phyloP scores from a whole-genome alignment of 495 filamentous ascomycete species.

The Thermochaetoides thermophila region DNA sequence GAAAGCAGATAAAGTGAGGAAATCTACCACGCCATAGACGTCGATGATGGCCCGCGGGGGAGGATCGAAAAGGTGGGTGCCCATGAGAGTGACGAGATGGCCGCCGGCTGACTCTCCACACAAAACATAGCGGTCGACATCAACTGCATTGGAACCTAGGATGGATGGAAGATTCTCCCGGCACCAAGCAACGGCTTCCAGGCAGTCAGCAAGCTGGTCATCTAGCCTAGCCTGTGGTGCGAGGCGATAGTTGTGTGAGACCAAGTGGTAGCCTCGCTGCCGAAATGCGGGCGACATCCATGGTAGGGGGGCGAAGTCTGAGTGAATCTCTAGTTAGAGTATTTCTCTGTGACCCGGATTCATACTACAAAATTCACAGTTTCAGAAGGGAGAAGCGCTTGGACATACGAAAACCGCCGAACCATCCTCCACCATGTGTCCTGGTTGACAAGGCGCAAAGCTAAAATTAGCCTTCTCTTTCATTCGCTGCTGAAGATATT shows the following conservation, averaged over 20 bases:
- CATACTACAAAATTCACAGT: neutral
- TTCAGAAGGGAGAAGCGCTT: neutral
- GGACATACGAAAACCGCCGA: conserved; percentile 12
- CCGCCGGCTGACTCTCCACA: conserved; percentile 18
- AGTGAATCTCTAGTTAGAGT: too few species aligned
- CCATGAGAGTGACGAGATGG: conserved; percentile 13
- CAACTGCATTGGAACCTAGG: conserved; percentile 11
- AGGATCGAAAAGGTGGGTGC: conserved; percentile 1
- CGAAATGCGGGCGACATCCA: conserved; percentile 15
- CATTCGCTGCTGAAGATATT: too few species aligned
- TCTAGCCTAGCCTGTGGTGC: conserved; percentile 13
- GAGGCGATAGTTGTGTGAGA: conserved; percentile 20
- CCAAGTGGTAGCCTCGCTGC: conserved; percentile 14
- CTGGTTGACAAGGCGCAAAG: too few species aligned
- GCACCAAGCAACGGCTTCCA: conserved; percentile 12
- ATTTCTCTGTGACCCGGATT: neutral
- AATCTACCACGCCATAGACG: conserved; percentile 14
- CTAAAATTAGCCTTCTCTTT: too few species aligned
- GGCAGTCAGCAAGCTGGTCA: conserved; percentile 14
- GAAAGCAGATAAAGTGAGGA: conserved; percentile 4
- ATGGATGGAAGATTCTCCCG: conserved; percentile 10
- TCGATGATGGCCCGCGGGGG: conserved; percentile 12
- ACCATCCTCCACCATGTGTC: conserved; percentile 18
- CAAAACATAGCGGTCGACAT: conserved; percentile 16
- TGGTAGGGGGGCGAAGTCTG: conserved; percentile 10